These are phyloP conservation scores for Soucietia sequanensis DNA, from an alignment of 805 yeast species.

Conservation along the genomic window DNA sequence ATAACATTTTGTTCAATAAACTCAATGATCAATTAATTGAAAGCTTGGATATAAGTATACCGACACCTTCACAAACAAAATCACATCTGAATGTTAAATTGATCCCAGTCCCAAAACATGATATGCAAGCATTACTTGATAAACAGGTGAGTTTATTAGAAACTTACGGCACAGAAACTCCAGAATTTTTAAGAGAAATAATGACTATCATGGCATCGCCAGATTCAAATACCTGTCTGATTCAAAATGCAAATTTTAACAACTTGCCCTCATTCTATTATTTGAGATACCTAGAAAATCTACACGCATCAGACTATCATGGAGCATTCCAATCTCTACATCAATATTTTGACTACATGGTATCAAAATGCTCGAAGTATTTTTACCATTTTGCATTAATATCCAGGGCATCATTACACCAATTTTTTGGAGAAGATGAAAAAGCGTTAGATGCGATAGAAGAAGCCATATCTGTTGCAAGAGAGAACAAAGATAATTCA, in stretches of 20 bases:
- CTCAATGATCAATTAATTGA: slow-evolving; percentile 12
- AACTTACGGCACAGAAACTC: slow-evolving; percentile 49
- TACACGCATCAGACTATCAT: slow-evolving; percentile 60
- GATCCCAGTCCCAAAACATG: slow-evolving; percentile 48
- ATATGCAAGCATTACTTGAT: slow-evolving; percentile 48
- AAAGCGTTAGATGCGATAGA: slow-evolving; percentile 78
- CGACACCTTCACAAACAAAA: slow-evolving; percentile 6
- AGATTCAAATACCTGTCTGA: slow-evolving; percentile 35
- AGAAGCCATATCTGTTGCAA: slow-evolving; percentile 83
- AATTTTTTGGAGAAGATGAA: slow-evolving; percentile 60
- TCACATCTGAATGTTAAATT: slow-evolving; percentile 12
- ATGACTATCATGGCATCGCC: slow-evolving; percentile 47
- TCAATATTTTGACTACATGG: slow-evolving; percentile 74
- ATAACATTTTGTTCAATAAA: slow-evolving; percentile 12
- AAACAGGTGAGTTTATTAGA: slow-evolving; percentile 55
- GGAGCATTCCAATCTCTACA: slow-evolving; percentile 50
- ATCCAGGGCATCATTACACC: slow-evolving; percentile 69
- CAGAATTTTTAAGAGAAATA: slow-evolving; percentile 40
- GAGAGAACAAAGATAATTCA: slow-evolving; percentile 75
- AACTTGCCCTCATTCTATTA: slow-evolving; percentile 47
- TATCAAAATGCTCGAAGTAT: slow-evolving; percentile 59
- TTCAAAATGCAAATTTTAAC: slow-evolving; percentile 29
- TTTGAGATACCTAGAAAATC: slow-evolving; percentile 57
- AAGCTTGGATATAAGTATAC: slow-evolving; percentile 10
- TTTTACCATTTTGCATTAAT: slow-evolving; percentile 77